Conservation (phyloP, 2,329 filamentous ascomycete species). For the Fusarium sororula region DNA sequence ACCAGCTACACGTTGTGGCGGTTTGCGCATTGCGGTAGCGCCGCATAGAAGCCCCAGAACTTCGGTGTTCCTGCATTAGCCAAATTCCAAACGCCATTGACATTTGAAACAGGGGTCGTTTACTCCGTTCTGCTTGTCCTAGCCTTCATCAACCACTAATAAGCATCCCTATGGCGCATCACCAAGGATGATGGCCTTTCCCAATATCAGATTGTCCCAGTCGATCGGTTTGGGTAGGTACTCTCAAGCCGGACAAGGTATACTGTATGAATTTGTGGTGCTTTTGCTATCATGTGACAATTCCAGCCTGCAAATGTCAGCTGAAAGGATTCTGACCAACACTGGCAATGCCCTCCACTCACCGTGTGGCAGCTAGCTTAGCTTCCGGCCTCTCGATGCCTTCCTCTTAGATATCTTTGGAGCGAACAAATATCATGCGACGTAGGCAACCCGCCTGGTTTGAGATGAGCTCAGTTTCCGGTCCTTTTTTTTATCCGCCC, state of each 20-base stretch:
- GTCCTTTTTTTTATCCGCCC: conserved; percentile 10
- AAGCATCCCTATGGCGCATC: conserved; percentile 20
- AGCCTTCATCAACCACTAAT: conserved; percentile 20
- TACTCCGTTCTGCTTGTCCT: conserved; percentile 24
- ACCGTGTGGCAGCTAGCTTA: conserved; percentile 23
- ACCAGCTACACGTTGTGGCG: conserved; percentile 37
- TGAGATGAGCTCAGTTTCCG: conserved; percentile 9
- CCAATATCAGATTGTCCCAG: conserved; percentile 3
- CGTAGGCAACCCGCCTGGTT: conserved; percentile 1
- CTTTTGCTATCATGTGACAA: conserved; percentile 34
- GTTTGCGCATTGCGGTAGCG: conserved; percentile 34
- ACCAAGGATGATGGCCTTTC: background rate
- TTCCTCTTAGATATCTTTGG: conserved; percentile 5
- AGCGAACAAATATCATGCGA: conserved; percentile 11
- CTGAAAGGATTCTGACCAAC: conserved; percentile 4
- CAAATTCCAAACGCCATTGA: conserved; percentile 36
- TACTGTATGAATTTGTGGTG: conserved; percentile 9
- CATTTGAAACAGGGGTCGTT: conserved; percentile 43
- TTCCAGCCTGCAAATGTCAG: background rate
- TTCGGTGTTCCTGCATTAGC: conserved; percentile 46
- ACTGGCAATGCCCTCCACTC: conserved; percentile 21
- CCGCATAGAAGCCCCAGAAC: conserved; percentile 38
- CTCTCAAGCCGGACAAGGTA: conserved; percentile 7
- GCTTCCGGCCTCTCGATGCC: background rate
- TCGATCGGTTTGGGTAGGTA: background rate